These are phyloP conservation scores for Blechomonas ayalai DNA, from an alignment of 208 protist genomes.

Conservation along the genomic window DNA sequence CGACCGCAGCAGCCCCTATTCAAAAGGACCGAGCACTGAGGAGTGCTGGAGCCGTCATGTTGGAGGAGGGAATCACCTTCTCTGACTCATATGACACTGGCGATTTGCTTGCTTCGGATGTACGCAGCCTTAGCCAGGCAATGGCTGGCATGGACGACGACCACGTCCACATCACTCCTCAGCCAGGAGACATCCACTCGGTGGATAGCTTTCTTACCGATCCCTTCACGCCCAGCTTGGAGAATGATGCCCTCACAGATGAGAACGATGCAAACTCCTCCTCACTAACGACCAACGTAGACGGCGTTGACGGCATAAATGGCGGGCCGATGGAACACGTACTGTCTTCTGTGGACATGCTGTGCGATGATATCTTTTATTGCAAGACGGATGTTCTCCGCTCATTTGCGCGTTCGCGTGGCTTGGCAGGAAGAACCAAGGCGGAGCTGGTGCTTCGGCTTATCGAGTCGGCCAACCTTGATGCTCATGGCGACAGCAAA, in stretches of 20 bases:
- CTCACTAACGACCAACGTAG: not conserved
- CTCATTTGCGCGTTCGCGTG: constrained; percentile 64
- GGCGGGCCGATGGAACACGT: constrained; percentile 29
- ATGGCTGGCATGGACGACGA: too few species aligned
- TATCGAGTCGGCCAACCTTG: constrained; percentile 51
- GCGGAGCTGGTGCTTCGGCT: constrained; percentile 70
- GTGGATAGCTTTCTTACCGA: constrained; percentile 14
- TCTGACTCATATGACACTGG: too few species aligned
- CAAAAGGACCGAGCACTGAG: too few species aligned
- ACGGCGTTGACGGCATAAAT: not conserved
- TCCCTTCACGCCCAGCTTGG: constrained; percentile 23
- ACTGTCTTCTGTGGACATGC: constrained; percentile 63
- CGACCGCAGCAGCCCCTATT: too few species aligned
- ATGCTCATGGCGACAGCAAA: constrained; percentile 77
- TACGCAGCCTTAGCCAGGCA: too few species aligned
- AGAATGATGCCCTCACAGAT: constrained; percentile 11
- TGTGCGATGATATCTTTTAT: constrained; percentile 85
- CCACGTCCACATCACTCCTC: too few species aligned
- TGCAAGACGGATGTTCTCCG: constrained; percentile 80
- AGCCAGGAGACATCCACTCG: too few species aligned
- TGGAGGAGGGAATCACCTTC: too few species aligned
- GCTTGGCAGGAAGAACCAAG: constrained; percentile 34
- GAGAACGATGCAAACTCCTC: constrained; percentile 9
- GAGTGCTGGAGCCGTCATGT: too few species aligned
- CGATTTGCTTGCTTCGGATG: too few species aligned